Base-by-base conservation (phyloP, 805 yeast species). In the Candida corydali region DNA sequence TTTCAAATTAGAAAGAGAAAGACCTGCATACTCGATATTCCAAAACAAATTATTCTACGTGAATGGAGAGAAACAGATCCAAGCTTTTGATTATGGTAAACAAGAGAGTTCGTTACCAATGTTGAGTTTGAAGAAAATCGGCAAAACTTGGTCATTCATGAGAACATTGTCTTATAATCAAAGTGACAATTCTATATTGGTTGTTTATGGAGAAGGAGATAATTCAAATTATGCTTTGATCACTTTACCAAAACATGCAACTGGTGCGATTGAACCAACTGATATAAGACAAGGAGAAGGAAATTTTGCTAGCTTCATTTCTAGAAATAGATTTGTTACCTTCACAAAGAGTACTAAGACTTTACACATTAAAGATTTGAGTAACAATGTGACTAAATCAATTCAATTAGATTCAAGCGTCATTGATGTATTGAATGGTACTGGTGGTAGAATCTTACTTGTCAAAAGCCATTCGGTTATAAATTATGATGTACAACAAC, bases 241-340 rank as follows among this genome's bases (percentile, higher is more conserved):
- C 42, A 68, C 78, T 5, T 66, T 89, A 44, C 96, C 97, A 42
- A 83, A 83, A 50, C 91, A 86, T 58, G 83, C 82, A 26, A 77
- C 91, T 41, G 96, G 96, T 46, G 95, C 96, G n/a, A 76, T 87
- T 46, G 97, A 89, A 53, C 96, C 97, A 37, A 72, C 80, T n/a
- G 81, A 82, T 43, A 69, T 83, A 34, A 69, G 83, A 41, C 79
- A 77, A 51, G 97, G 96, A 36, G 77, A 78, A 38, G 96, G 93
- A 26, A 78, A 77, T 52, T 79, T 78, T 59, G 98, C 98, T 11
- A 71, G 83, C 42, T 93, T 93, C 59, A 87, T 94, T 50, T 88
- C 97, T 10, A 83, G 98, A 59, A 93, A 93, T 66, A 75, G 98
- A 63, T 93, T 87, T 62, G 94, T 86, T 39, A 86, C 85, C 22